Evolutionary conservation across 2,329 filamentous ascomycete genomes (phyloP).

Genomic region (Curvularia eragrostidis): DNA sequence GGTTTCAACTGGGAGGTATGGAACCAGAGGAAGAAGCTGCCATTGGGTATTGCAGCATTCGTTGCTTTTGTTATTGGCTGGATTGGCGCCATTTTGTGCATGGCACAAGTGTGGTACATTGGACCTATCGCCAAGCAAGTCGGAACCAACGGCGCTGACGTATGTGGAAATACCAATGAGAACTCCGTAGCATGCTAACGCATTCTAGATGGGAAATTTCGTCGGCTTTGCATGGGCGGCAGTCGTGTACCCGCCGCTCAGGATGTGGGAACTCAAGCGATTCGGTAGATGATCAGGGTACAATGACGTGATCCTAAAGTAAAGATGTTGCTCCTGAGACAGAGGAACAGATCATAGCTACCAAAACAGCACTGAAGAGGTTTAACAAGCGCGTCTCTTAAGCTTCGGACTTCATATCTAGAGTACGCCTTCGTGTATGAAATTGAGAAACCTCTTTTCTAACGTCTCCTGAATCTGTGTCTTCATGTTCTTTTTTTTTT

Average conservation of each 20-base stretch:
- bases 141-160: constrained; percentile 64
- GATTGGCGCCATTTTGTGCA: constrained; percentile 69
- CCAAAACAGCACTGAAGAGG: not conserved
- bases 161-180: constrained; percentile 42
- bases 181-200: constrained; percentile 4
- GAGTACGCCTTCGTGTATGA: not conserved
- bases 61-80: constrained; percentile 69
- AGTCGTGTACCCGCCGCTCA: constrained; percentile 62
- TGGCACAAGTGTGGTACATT: constrained; percentile 74
- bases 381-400: not conserved
- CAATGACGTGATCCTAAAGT: not conserved
- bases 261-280: constrained; percentile 59
- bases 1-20: constrained; percentile 68
- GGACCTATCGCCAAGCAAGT: constrained; percentile 67
- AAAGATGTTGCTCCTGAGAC: not conserved
- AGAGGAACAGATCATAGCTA: not conserved
- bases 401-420: not conserved
- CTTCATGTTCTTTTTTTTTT: not conserved
- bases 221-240: constrained; percentile 67
- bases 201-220: constrained; percentile 61
- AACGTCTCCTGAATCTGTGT: not conserved
- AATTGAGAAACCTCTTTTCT: not conserved
- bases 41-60: constrained; percentile 67
- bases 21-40: constrained; percentile 65
- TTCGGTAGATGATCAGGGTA: constrained; percentile 53